These are phyloP conservation scores for Quercus agrifolia DNA, from an alignment of 306 rosid species.

Conservation along the genomic window DNA sequence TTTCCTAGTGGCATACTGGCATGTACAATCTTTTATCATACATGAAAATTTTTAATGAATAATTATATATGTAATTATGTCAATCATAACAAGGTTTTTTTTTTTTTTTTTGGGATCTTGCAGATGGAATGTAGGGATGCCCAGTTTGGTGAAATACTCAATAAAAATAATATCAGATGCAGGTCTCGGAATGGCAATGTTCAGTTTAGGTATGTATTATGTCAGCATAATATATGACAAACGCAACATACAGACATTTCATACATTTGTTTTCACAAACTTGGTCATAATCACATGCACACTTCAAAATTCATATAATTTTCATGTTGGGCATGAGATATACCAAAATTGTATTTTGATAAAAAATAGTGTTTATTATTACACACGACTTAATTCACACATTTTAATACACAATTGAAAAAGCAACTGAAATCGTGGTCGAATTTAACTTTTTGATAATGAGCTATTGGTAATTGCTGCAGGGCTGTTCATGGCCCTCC, in stretches of 20 bases:
- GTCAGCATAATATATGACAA: not conserved
- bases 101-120: not conserved
- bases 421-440: too few relatives aligned
- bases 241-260: not conserved
- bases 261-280: not conserved
- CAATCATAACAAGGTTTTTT: not conserved
- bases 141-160: slow-evolving; percentile 40
- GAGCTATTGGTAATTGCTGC: not conserved
- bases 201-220: slow-evolving; percentile 30
- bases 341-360: not conserved
- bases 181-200: slow-evolving; percentile 53
- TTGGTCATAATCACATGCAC: not conserved
- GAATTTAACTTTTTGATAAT: not conserved
- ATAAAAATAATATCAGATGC: slow-evolving; percentile 42
- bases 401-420: too few relatives aligned
- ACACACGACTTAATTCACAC: too few relatives aligned
- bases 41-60: not conserved
- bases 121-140: slow-evolving; percentile 49
- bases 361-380: not conserved
- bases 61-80: not conserved
- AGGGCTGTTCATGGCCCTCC: slow-evolving; percentile 49
- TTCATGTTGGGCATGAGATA: not conserved
- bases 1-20: not conserved
- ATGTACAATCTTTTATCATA: not conserved
- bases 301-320: not conserved